Evolutionary conservation across 2,329 filamentous ascomycete genomes (phyloP), one percentile per base, ranked within the genome.

Genomic region (Aspergillus sp.): DNA sequence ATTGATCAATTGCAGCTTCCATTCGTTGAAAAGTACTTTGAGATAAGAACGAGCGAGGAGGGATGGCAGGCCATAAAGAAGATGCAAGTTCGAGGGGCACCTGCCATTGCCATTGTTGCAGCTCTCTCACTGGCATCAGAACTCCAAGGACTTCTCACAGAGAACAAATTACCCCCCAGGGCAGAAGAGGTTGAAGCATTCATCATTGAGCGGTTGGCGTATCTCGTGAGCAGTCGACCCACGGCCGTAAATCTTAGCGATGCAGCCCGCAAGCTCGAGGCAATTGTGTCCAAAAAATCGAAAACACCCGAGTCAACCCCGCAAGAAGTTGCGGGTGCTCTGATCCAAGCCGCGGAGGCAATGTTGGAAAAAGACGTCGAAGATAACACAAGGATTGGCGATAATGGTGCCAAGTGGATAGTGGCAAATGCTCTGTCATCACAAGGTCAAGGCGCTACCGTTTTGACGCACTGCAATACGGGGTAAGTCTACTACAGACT

Each of bases 61-160:
- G 87, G 84, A 60, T 89, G 86, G 86, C 83, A 87, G 72, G 86
- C 86, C 5, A 89, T 89, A 73, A 87, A 85, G 69, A 82, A 86
- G 54, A 89, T 89, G 87, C 84, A 85, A 66, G 81, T 83, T 17
- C 83, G 87, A 56, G 90, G 92, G 46, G 95, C 95, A 5, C 95
- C 95, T 0, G 95, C 95, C 50, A 99, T 99, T 76, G 95, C 95
- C 49, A 98, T 99, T 66, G 95, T 99, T n/a, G 95, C 95, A 23
- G 91, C 91, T 22, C 85, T 99, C 38, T 89, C 91, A 2, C 85
- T 97, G 41, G 93, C 93, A 1, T 91, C 97, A 8, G 94, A 98
- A 76, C 79, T 98, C 8, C 82, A 87, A 54, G 85, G 71, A 62
- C 79, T 77, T 7, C 57, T 69, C 7, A 54, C 66, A 3, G 46